Percentiles rank a stretch among this genome's conserved stretches.
Conservation (phyloP, 495 filamentous ascomycete genomes). For the Neurospora sublineolata region DNA sequence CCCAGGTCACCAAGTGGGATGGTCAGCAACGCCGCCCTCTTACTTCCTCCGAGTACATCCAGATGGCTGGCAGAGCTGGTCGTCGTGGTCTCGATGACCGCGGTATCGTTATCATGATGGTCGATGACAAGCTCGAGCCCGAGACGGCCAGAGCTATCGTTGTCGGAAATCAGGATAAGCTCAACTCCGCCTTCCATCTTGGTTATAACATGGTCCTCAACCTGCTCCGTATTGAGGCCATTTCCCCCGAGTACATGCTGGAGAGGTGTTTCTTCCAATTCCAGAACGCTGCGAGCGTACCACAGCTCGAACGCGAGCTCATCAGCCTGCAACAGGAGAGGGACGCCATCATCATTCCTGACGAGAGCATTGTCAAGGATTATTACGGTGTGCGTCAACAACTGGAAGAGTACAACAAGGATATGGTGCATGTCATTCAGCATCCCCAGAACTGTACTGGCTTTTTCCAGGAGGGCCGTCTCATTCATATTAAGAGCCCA, state of each 20-base stretch:
- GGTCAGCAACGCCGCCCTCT: slow-evolving; percentile 72
- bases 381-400: slow-evolving; percentile 82
- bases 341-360: slow-evolving; percentile 60
- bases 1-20: slow-evolving; percentile 89
- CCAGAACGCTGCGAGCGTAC: slow-evolving; percentile 80
- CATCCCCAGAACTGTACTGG: slow-evolving; percentile 74
- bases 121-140: slow-evolving; percentile 94
- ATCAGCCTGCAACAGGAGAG: slow-evolving; percentile 59
- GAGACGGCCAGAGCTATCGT: slow-evolving; percentile 85
- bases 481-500: slow-evolving; percentile 71
- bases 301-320: slow-evolving; percentile 69
- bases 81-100: slow-evolving; percentile 94
- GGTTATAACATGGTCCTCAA: slow-evolving; percentile 99
- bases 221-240: slow-evolving; percentile 86
- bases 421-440: slow-evolving; percentile 78
- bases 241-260: slow-evolving; percentile 94
- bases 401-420: slow-evolving; percentile 65
- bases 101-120: slow-evolving; percentile 99
- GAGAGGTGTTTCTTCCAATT: slow-evolving; percentile 97
- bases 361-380: slow-evolving; percentile 80
- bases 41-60: slow-evolving; percentile 91
- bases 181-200: slow-evolving; percentile 95
- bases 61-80: slow-evolving; percentile 95
- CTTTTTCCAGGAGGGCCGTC: slow-evolving; percentile 69
- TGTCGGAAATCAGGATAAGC: slow-evolving; percentile 85